These are phyloP conservation scores for Naganishia antarctica DNA, from an alignment of 768 basidiomycete species.

Conservation along the genomic window DNA sequence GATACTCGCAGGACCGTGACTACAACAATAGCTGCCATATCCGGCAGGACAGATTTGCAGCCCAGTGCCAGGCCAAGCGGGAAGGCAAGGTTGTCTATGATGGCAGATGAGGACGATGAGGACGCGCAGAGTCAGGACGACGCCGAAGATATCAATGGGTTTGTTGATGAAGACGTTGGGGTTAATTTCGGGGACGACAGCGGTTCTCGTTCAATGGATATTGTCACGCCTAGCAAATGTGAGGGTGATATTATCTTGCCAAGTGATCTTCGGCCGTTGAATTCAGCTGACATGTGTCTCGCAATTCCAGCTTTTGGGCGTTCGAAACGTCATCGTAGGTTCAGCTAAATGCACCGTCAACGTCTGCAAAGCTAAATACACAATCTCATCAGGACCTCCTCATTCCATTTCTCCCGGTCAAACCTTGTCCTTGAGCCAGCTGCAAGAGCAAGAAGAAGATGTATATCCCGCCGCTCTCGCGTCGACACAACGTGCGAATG, in stretches of 20 bases:
- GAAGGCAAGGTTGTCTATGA: slow-evolving; percentile 4
- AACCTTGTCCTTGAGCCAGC: slow-evolving; percentile 3
- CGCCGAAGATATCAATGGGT: background rate
- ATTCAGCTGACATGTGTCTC: no score
- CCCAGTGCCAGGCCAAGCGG: background rate
- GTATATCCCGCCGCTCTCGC: slow-evolving; percentile 7
- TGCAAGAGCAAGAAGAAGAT: slow-evolving; percentile 13
- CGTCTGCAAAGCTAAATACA: background rate
- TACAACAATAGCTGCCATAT: background rate
- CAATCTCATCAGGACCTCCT: background rate
- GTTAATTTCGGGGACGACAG: slow-evolving; percentile 15
- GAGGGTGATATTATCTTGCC: background rate
- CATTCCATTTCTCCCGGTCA: slow-evolving; percentile 15
- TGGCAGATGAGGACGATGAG: slow-evolving; percentile 9
- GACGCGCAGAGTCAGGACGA: background rate
- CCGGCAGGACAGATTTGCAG: slow-evolving; percentile 9
- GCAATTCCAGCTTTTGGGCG: slow-evolving; percentile 14
- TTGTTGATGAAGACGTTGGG: slow-evolving; percentile 1
- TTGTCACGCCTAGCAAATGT: slow-evolving; percentile 20
- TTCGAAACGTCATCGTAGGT: slow-evolving; percentile 12
- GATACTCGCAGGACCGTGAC: slow-evolving; percentile 6
- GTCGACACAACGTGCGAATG: slow-evolving; percentile 4
- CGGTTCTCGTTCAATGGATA: slow-evolving; percentile 18
- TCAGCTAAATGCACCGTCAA: background rate
- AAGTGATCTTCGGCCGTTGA: no score